Evolutionary conservation across 768 basidiomycete genomes (phyloP).

Genomic region (Galerina sulciceps): DNA sequence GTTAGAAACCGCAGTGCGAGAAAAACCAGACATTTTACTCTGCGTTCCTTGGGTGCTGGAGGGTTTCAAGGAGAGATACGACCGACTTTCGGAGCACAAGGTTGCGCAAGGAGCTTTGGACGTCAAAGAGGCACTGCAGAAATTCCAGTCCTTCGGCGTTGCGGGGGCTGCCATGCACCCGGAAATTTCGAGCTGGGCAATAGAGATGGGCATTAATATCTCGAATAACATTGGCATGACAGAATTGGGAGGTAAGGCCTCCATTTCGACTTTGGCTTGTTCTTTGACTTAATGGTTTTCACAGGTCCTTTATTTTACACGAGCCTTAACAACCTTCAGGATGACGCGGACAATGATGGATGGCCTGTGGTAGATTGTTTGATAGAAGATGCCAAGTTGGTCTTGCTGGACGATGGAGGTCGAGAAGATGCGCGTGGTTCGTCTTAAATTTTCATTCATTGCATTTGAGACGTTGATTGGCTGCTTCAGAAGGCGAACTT

Average conservation of each 20-base stretch:
- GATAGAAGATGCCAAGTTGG: slow-evolving; percentile 20
- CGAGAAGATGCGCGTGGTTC: slow-evolving; percentile 12
- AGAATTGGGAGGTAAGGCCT: slow-evolving; percentile 25
- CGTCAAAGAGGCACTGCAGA: slow-evolving; percentile 11
- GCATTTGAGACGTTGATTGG: background rate
- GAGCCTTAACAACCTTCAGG: background rate
- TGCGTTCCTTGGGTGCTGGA: slow-evolving; percentile 32
- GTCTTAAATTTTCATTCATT: background rate
- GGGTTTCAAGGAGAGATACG: slow-evolving; percentile 17
- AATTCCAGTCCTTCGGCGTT: slow-evolving; percentile 21
- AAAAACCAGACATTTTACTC: slow-evolving; percentile 19
- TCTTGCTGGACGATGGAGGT: slow-evolving; percentile 22
- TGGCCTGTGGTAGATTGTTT: slow-evolving; percentile 20
- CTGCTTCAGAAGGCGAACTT: slow-evolving; percentile 27
- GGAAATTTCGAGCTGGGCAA: slow-evolving; percentile 24
- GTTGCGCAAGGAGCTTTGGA: slow-evolving; percentile 1
- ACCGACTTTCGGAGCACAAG: background rate
- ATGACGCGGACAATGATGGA: slow-evolving; percentile 12
- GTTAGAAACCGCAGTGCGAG: slow-evolving; percentile 14
- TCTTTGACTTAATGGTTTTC: background rate
- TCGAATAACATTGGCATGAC: slow-evolving; percentile 31
- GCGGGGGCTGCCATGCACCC: slow-evolving; percentile 25
- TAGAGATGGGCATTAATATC: slow-evolving; percentile 17
- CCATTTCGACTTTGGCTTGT: background rate
- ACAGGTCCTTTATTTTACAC: slow-evolving; percentile 27